Conservation (phyloP, 2,329 filamentous ascomycete species). For the Pseudogymnoascus sp. region DNA sequence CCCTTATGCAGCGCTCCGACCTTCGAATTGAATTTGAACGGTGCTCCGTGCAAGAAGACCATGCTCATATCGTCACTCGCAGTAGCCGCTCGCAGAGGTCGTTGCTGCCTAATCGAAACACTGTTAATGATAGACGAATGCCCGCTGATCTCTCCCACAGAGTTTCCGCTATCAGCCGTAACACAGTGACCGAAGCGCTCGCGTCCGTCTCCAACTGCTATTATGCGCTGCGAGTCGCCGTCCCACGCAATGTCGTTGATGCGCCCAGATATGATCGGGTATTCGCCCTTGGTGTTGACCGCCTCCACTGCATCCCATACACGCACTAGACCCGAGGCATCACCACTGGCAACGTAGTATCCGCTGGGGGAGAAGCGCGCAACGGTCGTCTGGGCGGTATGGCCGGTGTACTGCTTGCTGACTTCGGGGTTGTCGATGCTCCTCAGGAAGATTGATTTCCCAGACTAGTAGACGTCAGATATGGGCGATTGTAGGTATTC, state of each 20-base stretch:
- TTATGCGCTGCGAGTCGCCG: slow-evolving; percentile 91
- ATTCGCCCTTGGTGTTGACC: slow-evolving; percentile 80
- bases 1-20: slow-evolving; percentile 73
- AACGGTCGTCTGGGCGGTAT: slow-evolving; percentile 83
- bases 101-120: slow-evolving; percentile 80
- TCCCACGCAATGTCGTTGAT: slow-evolving; percentile 98
- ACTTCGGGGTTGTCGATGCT: slow-evolving; percentile 84
- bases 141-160: slow-evolving; percentile 86
- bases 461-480: slow-evolving; percentile 53
- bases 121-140: slow-evolving; percentile 88
- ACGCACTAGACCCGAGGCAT: slow-evolving; percentile 74
- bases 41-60: slow-evolving; percentile 88
- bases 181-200: slow-evolving; percentile 92
- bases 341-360: slow-evolving; percentile 90
- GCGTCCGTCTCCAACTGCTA: slow-evolving; percentile 91
- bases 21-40: slow-evolving; percentile 94
- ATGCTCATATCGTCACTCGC: slow-evolving; percentile 84
- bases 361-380: slow-evolving; percentile 91
- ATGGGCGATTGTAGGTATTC: background rate
- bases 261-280: slow-evolving; percentile 85
- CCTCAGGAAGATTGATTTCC: slow-evolving; percentile 93
- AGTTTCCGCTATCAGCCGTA: slow-evolving; percentile 92
- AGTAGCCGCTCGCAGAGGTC: slow-evolving; percentile 86
- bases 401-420: slow-evolving; percentile 85
- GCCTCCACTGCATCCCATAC: slow-evolving; percentile 92